phyloP scores from a whole-genome alignment of 2,329 filamentous ascomycete species.

The Dothistroma pini region DNA sequence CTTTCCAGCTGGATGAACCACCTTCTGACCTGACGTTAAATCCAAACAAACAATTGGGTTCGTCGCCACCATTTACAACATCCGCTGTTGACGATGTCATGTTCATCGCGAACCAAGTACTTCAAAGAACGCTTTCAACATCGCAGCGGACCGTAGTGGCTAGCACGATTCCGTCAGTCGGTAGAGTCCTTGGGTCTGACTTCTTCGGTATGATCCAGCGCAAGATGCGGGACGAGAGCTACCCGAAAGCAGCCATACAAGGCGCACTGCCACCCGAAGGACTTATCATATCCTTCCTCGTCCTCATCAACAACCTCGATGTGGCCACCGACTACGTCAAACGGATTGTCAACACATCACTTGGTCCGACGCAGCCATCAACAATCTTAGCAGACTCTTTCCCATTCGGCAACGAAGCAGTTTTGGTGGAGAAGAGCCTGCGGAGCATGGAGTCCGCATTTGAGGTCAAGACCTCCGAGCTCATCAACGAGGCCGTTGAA shows the following conservation, averaged over 20 bases:
- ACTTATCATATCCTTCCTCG: constrained; percentile 81
- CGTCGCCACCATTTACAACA: constrained; percentile 85
- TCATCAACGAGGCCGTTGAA: constrained; percentile 77
- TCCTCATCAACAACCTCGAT: constrained; percentile 94
- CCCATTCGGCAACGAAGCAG: constrained; percentile 72
- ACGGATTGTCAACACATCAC: constrained; percentile 72
- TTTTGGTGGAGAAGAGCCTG: constrained; percentile 65
- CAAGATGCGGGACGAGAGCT: constrained; percentile 95
- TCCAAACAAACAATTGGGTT: constrained; percentile 65
- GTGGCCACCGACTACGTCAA: constrained; percentile 85
- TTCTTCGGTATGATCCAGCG: constrained; percentile 97
- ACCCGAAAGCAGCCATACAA: constrained; percentile 73
- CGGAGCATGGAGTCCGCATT: constrained; percentile 69
- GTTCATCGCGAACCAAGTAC: constrained; percentile 94
- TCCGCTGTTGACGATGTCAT: constrained; percentile 97
- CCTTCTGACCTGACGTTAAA: constrained; percentile 76
- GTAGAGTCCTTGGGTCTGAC: constrained; percentile 77
- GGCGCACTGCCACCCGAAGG: constrained; percentile 83
- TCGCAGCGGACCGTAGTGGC: constrained; percentile 75
- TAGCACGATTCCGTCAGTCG: constrained; percentile 72
- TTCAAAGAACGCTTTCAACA: constrained; percentile 82
- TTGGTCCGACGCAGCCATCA: constrained; percentile 38
- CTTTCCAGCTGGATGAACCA: constrained; percentile 91
- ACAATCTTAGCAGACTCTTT: constrained; percentile 57
- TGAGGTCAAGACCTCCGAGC: constrained; percentile 70